Base-by-base conservation (phyloP, 805 yeast genomes). In the Pichia deserticola region DNA sequence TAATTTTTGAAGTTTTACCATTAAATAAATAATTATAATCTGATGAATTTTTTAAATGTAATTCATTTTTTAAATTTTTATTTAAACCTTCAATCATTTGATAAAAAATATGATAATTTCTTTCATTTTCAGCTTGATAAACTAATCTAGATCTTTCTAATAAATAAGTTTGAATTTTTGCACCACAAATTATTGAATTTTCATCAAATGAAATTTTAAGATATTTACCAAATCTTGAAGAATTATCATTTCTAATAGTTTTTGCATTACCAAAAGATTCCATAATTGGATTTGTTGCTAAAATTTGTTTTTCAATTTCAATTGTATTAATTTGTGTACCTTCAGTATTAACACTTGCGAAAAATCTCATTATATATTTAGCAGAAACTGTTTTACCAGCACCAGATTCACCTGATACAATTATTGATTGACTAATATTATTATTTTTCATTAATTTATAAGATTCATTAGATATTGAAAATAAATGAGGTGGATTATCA, bases 261-360 rank as follows among this genome's bases (percentile, higher is more conserved):
- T 92, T 92, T 5, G 99, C 98, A 68, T 95, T 93, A 72, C 99
- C 99, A 68, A 93, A 93, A 0, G 98, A 93, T 70, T 93, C 99
- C 86, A 93, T 86, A 58, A 93, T 85, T 1, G 98, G 98, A 64
- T 92, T 92, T 0, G 98, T 92, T 13, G 99, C 98, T 61, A 92
- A 75, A 49, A 92, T 92, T 70, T 87, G 96, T 62, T 85, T 86
- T 68, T 92, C 99, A 30, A 90, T 92, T 54, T 84, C 86, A 5
- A 46, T 36, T 5, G 54, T 51, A 15, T 51, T 43, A 20, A 37
- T 35, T 36, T 92, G 83, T 82, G 89, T 83, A 7, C 63, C 61
- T 51, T 72, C 72, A 8, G 68, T 62, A 52, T 90, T 97, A 11
- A 92, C 97, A 27, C 95, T 82, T 2, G 98, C 98, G 66, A 92